phyloP scores from a whole-genome alignment of 345 rosid species.

The Eucalyptus erythrocorys region DNA sequence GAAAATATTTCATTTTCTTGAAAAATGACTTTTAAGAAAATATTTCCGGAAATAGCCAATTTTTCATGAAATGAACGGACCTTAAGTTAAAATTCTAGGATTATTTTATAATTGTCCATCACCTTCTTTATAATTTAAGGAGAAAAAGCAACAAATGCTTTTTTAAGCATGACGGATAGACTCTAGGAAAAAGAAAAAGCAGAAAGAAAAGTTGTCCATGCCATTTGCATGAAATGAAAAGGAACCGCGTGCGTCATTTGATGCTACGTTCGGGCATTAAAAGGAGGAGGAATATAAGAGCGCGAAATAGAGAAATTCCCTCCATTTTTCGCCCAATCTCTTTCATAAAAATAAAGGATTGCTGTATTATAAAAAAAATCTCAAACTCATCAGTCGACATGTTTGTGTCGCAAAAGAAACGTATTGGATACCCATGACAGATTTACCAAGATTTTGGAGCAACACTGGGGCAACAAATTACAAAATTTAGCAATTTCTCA shows the following conservation, averaged over 20 bases:
- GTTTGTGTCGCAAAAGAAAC: neutral
- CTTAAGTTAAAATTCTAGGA: neutral
- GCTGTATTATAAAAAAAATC: neutral
- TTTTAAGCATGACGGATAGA: neutral
- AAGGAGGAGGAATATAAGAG: neutral
- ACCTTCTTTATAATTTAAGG: neutral
- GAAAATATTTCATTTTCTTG: too few relatives aligned
- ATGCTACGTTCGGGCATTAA: neutral
- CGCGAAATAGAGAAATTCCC: neutral
- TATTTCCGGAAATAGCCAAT: too few relatives aligned
- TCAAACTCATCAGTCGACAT: rapidly evolving
- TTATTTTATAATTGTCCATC: neutral
- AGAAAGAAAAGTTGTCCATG: neutral
- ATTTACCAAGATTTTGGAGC: neutral
- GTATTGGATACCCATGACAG: neutral
- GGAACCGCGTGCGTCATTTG: neutral
- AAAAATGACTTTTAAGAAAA: too few relatives aligned
- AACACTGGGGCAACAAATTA: neutral
- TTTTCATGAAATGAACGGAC: too few relatives aligned
- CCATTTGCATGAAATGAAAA: neutral
- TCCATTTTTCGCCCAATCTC: neutral
- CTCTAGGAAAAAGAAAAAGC: neutral
- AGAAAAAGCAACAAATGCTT: neutral
- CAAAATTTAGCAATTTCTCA: neutral
- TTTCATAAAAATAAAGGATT: neutral